Base-by-base conservation (phyloP, 768 basidiomycete genomes). In the Mrakia blollopis region DNA sequence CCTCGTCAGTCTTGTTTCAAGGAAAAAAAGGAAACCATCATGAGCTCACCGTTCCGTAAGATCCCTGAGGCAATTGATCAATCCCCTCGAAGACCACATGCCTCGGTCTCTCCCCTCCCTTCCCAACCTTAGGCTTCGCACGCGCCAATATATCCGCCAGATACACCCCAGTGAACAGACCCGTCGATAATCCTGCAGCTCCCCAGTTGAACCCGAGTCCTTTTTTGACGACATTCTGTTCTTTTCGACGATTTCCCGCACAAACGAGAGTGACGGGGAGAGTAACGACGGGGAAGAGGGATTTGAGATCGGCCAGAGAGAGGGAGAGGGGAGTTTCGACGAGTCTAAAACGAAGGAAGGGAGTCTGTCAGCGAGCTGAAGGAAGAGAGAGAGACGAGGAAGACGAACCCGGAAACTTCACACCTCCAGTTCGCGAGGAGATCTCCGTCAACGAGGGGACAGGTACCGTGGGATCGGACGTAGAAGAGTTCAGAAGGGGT, bases 381-480 rank as follows among this genome's bases (percentile, higher is more conserved):
- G 14, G 47, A 28, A 54, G 44, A 28, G 28, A 11, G 28, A 30
- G 69, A 41, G 47, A 30, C 3, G 28, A 4, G 2, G 69, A 50
- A 10, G 9, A 28, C 83, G 80, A 84, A 83, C 54, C 86, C 88
- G 67, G 84, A 81, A 44, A 90, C 82, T 25, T 81, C 81, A 35
- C 89, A 75, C 60, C 80, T 84, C 88, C 89, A 89, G 25, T 83
- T 81, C 6, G 80, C 80, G 5, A 84, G 83, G 4, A 80, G 81
- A 9, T 83, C 82, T 0, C 81, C 81, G n/a, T 84, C 82, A 21
- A 89, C 83, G 28, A 81, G 81, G 0, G 89, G 89, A 6, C 88
- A 88, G 0, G 87, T 85, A 16, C 89, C 89, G 78, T 90, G 89
- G 78, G 88, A 89, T 23, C 89, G 86, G n/a, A 89, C 89, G 80